phyloP scores from a whole-genome alignment of 1,284 basidiomycete species.

The Xerocomus minutiporus region DNA sequence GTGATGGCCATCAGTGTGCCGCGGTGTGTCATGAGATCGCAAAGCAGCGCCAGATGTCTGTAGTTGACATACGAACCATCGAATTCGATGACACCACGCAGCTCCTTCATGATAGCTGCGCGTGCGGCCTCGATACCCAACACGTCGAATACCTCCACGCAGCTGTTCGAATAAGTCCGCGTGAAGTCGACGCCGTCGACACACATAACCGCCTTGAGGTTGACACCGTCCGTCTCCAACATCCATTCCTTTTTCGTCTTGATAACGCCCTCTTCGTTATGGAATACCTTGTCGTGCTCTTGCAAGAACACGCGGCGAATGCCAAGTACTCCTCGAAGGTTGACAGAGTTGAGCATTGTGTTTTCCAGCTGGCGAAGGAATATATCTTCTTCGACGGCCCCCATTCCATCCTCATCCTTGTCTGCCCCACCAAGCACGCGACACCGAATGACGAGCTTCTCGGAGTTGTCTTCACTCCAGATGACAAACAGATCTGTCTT shows the following conservation, averaged over 20 bases:
- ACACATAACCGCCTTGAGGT: constrained; percentile 90
- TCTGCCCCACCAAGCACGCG: constrained; percentile 87
- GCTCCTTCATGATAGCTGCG: constrained; percentile 88
- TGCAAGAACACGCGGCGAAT: constrained; percentile 94
- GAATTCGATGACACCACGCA: constrained; percentile 94
- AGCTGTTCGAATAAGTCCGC: constrained; percentile 95
- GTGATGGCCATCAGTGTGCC: constrained; percentile 98
- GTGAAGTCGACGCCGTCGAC: constrained; percentile 92
- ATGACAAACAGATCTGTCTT: constrained; percentile 97
- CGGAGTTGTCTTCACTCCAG: constrained; percentile 98
- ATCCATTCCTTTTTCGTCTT: constrained; percentile 85
- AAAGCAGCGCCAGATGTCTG: constrained; percentile 91
- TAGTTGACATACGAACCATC: constrained; percentile 99
- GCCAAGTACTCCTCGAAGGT: constrained; percentile 86
- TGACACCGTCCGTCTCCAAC: constrained; percentile 95
- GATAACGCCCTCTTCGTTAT: constrained; percentile 64
- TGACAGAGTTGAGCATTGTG: constrained; percentile 96
- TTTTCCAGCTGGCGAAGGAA: constrained; percentile 96
- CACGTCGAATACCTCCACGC: constrained; percentile 94
- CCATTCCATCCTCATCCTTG: constrained; percentile 83
- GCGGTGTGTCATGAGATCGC: constrained; percentile 98
- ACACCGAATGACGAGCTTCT: constrained; percentile 96
- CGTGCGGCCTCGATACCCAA: constrained; percentile 98
- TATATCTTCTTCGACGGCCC: constrained; percentile 85
- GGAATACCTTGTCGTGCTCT: constrained; percentile 77